Evolutionary conservation across 768 basidiomycete genomes (phyloP), one percentile per base, ranked within the genome.

Genomic region (Mycena venus): DNA sequence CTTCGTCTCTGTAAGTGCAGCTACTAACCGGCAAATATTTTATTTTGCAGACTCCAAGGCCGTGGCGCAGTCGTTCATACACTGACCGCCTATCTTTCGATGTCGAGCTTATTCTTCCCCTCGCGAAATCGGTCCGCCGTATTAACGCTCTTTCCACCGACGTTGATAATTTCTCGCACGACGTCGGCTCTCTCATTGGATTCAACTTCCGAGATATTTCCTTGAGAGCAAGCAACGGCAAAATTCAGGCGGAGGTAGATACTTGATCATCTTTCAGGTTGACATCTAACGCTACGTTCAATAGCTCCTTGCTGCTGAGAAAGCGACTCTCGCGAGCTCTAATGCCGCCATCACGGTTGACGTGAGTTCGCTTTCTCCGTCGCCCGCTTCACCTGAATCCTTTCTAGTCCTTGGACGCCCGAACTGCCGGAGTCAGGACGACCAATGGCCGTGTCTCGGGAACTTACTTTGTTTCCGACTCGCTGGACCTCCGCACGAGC

Each of bases 121-220:
- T 78, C 32, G 78, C 79, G 59, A 70, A 21, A 58, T 74, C 23
- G 51, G 59, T 10, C 77, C 79, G 84, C 7, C 65, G 75, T 3
- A 83, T 92, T 75, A 85, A 87, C 64, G 78, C 77, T 4, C 83
- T 91, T 31, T 82, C 85, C 69, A 90, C 89, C 5, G 79, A 83
- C 40, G 68, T 89, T 38, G 83, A 82, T 15, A 84, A 85, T 70
- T 88, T 85, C 51, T 65, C 55, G 40, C 86, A 90, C 25, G 70
- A 74, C 12, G 66, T 91, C 4, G 82, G 75, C 19, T 78, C 85
- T 14, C 78, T 90, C 19, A n/a, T n/a, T n/a, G 74, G 73, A 27
- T 74, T 87, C 14, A 34, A 81, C 0, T 90, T 91, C 64, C 80
- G 83, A 4, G 66, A 63, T 0, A 72, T 91, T 31, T 77, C 77